These are phyloP conservation scores for Yarrowia alimentaria DNA, from an alignment of 805 yeast species.

Conservation along the genomic window DNA sequence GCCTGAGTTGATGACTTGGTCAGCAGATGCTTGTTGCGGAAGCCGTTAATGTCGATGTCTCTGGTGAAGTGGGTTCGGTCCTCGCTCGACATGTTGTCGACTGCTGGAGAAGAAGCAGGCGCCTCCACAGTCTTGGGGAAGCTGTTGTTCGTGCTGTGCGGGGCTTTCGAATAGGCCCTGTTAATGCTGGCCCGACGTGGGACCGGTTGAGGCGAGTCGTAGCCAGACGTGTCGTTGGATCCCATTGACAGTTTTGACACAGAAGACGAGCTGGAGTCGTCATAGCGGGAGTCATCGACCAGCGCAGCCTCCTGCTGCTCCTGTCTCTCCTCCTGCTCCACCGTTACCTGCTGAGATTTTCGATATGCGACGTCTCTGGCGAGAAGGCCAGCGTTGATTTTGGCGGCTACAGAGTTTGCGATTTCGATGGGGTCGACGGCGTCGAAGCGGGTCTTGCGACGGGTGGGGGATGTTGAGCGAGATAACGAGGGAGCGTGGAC, in stretches of 20 bases:
- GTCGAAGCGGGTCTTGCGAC: conserved; percentile 1
- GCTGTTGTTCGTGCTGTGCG: no score
- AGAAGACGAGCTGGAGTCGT: conserved; percentile 2
- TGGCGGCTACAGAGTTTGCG: conserved; percentile 40
- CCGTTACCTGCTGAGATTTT: not conserved
- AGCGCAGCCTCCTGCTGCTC: conserved; percentile 12
- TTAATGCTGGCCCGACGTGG: conserved; percentile 10
- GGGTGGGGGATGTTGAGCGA: no score
- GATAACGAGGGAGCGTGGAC: no score
- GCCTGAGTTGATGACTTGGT: conserved; percentile 40
- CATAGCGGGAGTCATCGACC: not conserved
- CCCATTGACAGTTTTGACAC: not conserved
- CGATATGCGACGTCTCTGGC: conserved; percentile 12
- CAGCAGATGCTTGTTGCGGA: conserved; percentile 40
- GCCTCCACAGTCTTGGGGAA: no score
- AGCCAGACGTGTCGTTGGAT: not conserved
- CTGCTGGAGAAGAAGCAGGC: no score
- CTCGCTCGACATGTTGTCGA: no score
- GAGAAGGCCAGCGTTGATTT: conserved; percentile 38
- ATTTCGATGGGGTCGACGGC: conserved; percentile 36
- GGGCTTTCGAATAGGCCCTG: no score
- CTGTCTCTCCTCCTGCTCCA: conserved; percentile 7
- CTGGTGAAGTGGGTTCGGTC: conserved; percentile 31
- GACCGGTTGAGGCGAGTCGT: not conserved
- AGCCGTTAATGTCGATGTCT: conserved; percentile 40